phyloP scores from a whole-genome alignment of 106 monocot species.

The Xerophyta viscosa region DNA sequence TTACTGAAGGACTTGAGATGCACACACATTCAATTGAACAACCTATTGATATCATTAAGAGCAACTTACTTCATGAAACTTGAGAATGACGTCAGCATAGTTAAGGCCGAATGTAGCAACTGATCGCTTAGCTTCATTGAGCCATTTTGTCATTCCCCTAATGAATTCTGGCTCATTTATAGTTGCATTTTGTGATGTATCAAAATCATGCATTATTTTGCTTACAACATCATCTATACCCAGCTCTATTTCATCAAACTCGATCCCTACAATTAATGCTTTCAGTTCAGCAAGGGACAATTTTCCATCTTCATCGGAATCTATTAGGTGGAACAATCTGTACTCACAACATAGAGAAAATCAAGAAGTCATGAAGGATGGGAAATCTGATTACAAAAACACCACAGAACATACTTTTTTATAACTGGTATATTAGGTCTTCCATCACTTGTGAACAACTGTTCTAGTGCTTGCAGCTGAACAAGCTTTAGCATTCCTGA shows the following conservation, averaged over 20 bases:
- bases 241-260: conserved; percentile 52
- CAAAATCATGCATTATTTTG: conserved; percentile 75
- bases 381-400: neutral
- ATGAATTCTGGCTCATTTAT: conserved; percentile 59
- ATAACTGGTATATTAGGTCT: conserved; percentile 49
- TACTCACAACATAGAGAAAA: neutral
- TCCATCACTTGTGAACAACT: conserved; percentile 51
- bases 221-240: conserved; percentile 52
- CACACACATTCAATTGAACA: neutral
- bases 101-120: conserved; percentile 33
- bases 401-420: conserved; percentile 32
- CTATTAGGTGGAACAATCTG: conserved; percentile 66
- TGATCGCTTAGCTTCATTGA: conserved; percentile 41
- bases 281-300: conserved; percentile 50
- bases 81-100: conserved; percentile 50
- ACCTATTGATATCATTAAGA: neutral
- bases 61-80: conserved; percentile 59
- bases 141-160: conserved; percentile 61
- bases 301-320: conserved; percentile 35
- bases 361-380: neutral
- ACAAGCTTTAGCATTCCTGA: conserved; percentile 69
- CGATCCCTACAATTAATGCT: conserved; percentile 65
- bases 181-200: conserved; percentile 44
- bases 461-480: conserved; percentile 45
- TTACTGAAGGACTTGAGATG: neutral